Conservation (phyloP, 2,329 filamentous ascomycete species). For the Raffaelea albimanens region DNA sequence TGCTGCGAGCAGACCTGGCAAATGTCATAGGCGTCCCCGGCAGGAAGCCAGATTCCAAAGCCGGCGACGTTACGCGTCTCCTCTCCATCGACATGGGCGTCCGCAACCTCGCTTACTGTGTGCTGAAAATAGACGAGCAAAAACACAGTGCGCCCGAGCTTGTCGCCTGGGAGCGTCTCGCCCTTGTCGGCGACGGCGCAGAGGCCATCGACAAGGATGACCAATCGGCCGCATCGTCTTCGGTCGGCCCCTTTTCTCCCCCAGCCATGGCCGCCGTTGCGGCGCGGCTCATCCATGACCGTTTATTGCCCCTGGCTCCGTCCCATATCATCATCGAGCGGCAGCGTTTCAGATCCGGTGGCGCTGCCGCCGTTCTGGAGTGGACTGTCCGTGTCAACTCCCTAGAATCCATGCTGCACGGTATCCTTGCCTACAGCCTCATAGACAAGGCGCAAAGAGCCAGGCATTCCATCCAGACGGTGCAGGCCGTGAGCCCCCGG, state of each 20-base stretch:
- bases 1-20: conserved; percentile 41
- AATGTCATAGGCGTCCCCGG: conserved; percentile 8
- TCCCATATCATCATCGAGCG: conserved; percentile 61
- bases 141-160: conserved; percentile 8
- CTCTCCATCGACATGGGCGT: conserved; percentile 81
- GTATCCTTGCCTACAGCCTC: conserved; percentile 49
- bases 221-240: not conserved
- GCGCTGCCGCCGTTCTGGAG: conserved; percentile 58
- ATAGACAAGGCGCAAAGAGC: conserved; percentile 26
- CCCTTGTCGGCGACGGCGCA: conserved; percentile 11
- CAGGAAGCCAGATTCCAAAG: conserved; percentile 17
- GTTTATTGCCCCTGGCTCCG: conserved; percentile 41
- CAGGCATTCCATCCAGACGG: conserved; percentile 10
- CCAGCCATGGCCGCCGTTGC: conserved; percentile 23
- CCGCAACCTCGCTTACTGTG: conserved; percentile 67
- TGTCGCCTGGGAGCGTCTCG: conserved; percentile 17
- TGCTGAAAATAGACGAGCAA: conserved; percentile 28
- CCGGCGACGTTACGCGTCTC: conserved; percentile 32
- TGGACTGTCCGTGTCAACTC: conserved; percentile 80
- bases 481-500: conserved; percentile 40
- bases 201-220: not conserved
- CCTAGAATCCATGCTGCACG: conserved; percentile 74
- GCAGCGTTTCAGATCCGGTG: conserved; percentile 53
- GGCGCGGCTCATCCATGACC: conserved; percentile 22
- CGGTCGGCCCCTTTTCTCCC: conserved; percentile 21